Conservation (phyloP, 495 filamentous ascomycete species). For the Aspergillus egyptiacus region DNA sequence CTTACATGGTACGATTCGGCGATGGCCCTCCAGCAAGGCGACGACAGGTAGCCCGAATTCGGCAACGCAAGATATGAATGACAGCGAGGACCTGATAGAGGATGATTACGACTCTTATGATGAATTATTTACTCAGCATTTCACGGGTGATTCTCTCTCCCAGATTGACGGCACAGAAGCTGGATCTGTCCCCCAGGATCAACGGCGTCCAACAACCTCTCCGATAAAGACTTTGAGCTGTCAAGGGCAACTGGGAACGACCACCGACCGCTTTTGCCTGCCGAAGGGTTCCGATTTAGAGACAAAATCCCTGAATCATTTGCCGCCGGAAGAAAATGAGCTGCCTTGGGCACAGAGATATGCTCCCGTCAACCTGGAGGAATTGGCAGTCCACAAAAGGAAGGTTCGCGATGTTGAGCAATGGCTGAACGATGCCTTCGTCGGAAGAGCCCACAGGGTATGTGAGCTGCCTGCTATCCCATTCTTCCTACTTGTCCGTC, state of each 20-base stretch:
- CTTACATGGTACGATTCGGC: conserved; percentile 24
- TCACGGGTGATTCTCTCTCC: conserved; percentile 3
- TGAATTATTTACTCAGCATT: conserved; percentile 32
- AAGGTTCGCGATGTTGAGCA: conserved; percentile 80
- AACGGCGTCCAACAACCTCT: background rate
- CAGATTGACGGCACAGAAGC: conserved; percentile 3
- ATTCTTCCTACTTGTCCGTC: background rate
- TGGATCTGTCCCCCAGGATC: background rate
- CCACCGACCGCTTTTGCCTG: conserved; percentile 26
- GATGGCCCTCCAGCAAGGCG: conserved; percentile 31
- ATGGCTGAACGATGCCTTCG: conserved; percentile 73
- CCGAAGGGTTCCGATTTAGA: conserved; percentile 4
- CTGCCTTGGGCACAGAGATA: conserved; percentile 85
- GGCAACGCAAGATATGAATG: conserved; percentile 19
- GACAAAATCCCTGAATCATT: background rate
- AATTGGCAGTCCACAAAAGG: conserved; percentile 86
- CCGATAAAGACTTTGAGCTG: background rate
- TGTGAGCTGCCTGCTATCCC: background rate
- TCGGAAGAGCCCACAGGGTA: conserved; percentile 46
- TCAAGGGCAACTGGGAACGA: conserved; percentile 7
- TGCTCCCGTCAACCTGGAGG: conserved; percentile 63
- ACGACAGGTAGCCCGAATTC: conserved; percentile 11
- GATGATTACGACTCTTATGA: conserved; percentile 48
- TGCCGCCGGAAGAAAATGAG: conserved; percentile 10
- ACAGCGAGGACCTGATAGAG: conserved; percentile 43